A percentile compares a stretch with the other conserved stretches of the same genome.
These are phyloP conservation scores for Xylaria sp. DNA, from an alignment of 2,329 filamentous ascomycete species.

Conservation along the genomic window DNA sequence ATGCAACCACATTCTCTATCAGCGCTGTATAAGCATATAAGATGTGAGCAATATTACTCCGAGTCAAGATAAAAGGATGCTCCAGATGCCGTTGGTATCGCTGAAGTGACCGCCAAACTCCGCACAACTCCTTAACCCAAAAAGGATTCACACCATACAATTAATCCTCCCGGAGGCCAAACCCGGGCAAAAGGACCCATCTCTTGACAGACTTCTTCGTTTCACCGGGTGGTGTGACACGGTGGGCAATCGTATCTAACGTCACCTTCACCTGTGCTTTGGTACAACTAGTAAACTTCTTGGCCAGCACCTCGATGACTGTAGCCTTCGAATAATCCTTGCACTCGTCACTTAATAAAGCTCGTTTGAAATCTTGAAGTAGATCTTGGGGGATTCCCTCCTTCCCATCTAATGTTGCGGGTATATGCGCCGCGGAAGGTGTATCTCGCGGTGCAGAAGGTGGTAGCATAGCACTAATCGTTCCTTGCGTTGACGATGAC, in stretches of 20 bases:
- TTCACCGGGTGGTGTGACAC: constrained; percentile 58
- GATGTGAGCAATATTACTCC: constrained; percentile 19
- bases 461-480: constrained; percentile 42
- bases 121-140: constrained; percentile 21
- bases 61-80: constrained; percentile 13
- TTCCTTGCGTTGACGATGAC: constrained; percentile 21
- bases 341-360: constrained; percentile 73
- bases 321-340: constrained; percentile 74
- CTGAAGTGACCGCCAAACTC: constrained; percentile 22
- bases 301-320: constrained; percentile 79
- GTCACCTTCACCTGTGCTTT: constrained; percentile 78
- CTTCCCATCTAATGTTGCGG: constrained; percentile 41
- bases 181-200: constrained; percentile 45
- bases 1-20: not conserved
- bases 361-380: constrained; percentile 73
- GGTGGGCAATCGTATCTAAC: constrained; percentile 71
- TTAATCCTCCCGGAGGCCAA: constrained; percentile 16
- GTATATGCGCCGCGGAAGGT: constrained; percentile 21
- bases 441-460: constrained; percentile 37
- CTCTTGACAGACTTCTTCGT: constrained; percentile 69
- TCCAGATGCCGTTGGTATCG: constrained; percentile 33
- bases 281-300: constrained; percentile 75
- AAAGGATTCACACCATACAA: not conserved
- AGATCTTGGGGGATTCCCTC: constrained; percentile 67
- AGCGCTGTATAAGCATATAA: constrained; percentile 12